These are phyloP conservation scores for Citrus australasica DNA, from an alignment of 345 rosid genomes.

Conservation along the genomic window DNA sequence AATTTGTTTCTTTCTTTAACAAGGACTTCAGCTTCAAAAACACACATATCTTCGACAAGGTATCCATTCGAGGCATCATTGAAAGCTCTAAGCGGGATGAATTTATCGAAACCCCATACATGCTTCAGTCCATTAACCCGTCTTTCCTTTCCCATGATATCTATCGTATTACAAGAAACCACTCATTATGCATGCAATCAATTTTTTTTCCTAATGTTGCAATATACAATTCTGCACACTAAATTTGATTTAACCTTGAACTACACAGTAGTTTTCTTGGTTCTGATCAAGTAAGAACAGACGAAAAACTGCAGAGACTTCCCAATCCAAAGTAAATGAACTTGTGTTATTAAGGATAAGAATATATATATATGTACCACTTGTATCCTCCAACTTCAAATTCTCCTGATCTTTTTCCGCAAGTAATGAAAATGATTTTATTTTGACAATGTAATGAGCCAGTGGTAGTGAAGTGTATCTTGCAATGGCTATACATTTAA, in stretches of 20 bases:
- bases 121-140: conserved; percentile 31
- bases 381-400: conserved; percentile 76
- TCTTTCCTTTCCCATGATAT: conserved; percentile 26
- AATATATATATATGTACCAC: conserved; percentile 36
- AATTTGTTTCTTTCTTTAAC: too few species aligned
- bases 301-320: conserved; percentile 45
- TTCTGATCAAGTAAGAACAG: conserved; percentile 47
- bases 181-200: too few species aligned
- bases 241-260: too few species aligned
- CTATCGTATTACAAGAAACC: background rate
- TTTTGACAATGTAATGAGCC: conserved; percentile 18
- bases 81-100: too few species aligned
- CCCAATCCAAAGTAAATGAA: conserved; percentile 43
- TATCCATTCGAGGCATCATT: too few species aligned
- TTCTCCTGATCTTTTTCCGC: conserved; percentile 32
- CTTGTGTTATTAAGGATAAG: background rate
- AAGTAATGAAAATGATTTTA: too few species aligned
- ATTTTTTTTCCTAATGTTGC: background rate
- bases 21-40: too few species aligned
- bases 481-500: background rate
- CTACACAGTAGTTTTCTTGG: conserved; percentile 2
- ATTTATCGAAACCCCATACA: background rate
- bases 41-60: too few species aligned
- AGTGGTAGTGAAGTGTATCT: conserved; percentile 46
- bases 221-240: too few species aligned